These are phyloP conservation scores for Glutinoglossum americanum DNA, from an alignment of 495 filamentous ascomycete genomes.

Conservation along the genomic window DNA sequence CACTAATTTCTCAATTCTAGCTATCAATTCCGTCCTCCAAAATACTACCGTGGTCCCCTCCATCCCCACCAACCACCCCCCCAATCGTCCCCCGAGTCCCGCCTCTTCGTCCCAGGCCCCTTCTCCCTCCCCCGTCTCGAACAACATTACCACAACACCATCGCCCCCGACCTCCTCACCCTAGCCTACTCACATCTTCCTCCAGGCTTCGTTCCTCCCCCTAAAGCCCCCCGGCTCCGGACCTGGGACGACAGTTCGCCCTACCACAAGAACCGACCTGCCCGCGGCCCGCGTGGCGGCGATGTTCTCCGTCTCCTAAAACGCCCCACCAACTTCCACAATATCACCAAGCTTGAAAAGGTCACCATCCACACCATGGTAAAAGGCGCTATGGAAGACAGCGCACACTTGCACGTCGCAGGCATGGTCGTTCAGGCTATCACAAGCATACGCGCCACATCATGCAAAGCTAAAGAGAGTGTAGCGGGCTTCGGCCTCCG, in stretches of 20 bases:
- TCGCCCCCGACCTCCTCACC: conserved; percentile 77
- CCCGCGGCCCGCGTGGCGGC: conserved; percentile 62
- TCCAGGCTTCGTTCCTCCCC: conserved; percentile 45
- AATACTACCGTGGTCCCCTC: conserved; percentile 81
- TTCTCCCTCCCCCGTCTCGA: conserved; percentile 74
- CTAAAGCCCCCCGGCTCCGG: conserved; percentile 49
- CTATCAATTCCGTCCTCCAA: conserved; percentile 82
- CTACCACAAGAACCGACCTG: conserved; percentile 77
- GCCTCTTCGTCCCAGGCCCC: conserved; percentile 77
- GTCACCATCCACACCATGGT: conserved; percentile 64
- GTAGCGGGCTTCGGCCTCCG: conserved; percentile 42
- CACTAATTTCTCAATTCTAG: conserved; percentile 22
- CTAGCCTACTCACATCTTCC: conserved; percentile 64
- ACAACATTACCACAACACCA: conserved; percentile 71
- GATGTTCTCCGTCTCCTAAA: conserved; percentile 45
- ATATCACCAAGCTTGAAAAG: conserved; percentile 60
- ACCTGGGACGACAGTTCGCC: conserved; percentile 76
- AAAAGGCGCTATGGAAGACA: conserved; percentile 35
- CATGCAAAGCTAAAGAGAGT: conserved; percentile 43
- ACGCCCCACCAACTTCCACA: conserved; percentile 59
- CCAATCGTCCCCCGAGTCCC: conserved; percentile 65
- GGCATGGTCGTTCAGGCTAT: conserved; percentile 70
- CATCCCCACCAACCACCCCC: conserved; percentile 76
- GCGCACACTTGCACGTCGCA: conserved; percentile 51
- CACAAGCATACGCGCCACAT: conserved; percentile 47